Percentiles rank a stretch among this genome's conserved stretches.
phyloP scores from a whole-genome alignment of 73 alveolate genomes.

The Tetrahymena malaccensis region DNA sequence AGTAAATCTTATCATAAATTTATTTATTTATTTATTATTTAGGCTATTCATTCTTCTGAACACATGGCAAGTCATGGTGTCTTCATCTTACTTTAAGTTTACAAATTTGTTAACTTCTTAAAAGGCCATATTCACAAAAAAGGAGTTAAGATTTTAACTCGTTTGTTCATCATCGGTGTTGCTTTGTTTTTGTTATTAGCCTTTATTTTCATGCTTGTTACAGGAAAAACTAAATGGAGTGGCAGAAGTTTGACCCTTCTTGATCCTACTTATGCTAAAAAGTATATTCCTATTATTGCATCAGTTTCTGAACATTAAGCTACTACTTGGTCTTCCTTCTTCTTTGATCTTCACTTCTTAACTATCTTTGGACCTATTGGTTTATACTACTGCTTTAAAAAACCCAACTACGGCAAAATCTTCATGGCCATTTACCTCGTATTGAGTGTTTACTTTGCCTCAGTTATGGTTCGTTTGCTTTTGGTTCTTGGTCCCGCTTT shows the following conservation, averaged over 20 bases:
- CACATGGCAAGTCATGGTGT: conserved; percentile 89
- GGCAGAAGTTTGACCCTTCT: conserved; percentile 72
- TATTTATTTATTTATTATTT: neutral
- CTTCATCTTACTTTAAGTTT: conserved; percentile 51
- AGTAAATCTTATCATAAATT: neutral
- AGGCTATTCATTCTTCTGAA: conserved; percentile 69
- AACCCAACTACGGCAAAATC: conserved; percentile 64
- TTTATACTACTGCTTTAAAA: conserved; percentile 67
- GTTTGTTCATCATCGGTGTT: conserved; percentile 48
- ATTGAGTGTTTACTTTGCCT: conserved; percentile 49
- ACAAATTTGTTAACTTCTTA: conserved; percentile 57
- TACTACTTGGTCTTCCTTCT: conserved; percentile 85
- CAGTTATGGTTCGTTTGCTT: conserved; percentile 65
- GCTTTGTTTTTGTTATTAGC: conserved; percentile 50
- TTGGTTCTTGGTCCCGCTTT: conserved; percentile 67
- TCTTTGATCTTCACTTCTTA: conserved; percentile 76
- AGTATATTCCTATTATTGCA: conserved; percentile 82
- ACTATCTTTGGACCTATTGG: conserved; percentile 82
- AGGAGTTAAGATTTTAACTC: conserved; percentile 51
- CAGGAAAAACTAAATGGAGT: conserved; percentile 77
- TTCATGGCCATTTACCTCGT: conserved; percentile 47
- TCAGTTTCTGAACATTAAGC: conserved; percentile 90
- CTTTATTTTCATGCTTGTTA: conserved; percentile 46
- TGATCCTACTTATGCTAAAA: conserved; percentile 87
- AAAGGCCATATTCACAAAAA: conserved; percentile 53